Base-by-base conservation (phyloP, 441 rosid species). In the Erysimum cheiri region DNA sequence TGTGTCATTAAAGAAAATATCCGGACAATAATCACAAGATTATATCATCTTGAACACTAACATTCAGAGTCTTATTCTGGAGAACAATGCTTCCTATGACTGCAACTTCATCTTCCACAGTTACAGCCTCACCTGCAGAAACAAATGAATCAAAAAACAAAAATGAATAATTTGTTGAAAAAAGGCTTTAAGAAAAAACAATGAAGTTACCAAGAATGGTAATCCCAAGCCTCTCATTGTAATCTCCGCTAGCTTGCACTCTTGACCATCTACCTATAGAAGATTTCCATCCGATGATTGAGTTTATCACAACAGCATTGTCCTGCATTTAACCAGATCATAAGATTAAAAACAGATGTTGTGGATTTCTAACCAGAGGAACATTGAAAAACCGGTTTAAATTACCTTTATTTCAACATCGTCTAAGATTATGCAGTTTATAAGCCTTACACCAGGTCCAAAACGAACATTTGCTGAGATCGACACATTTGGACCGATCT, bases 401-500 rank as follows among this genome's bases (percentile, higher is more conserved):
- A 33, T n/a, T 72, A 87, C 96, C 85, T 76, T 79, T 75, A 87
- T 76, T 69, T 88, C 89, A 46, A 87, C 93, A 67, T 84, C 84
- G 57, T 89, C 96, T 74, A 86, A 79, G 80, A 91, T 80, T 47
- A 91, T 91, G 80, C 97, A 89, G 80, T 60, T 83, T 36, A 84
- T 87, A 65, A 93, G 98, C 81, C 96, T 85, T 65, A 83, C 98
- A 60, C 98, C 97, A 52, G 96, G 84, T 80, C 97, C 97, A 64
- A 93, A 80, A 62, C 93, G 96, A 76, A 91, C 98, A 65, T 91
- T 89, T n/a, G 98, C 96, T 22, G 96, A 89, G 67, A 93, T 82
- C 0, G 96, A 93, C 72, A 91, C 98, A 68, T 89, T 88, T 55
- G 96, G 97, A 79, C 98, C 98, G 26, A 91, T 84, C 97, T 82